A percentile compares a stretch with the other conserved stretches of the same genome.
Conservation (phyloP, 352 stramenopile species). For the Globisporangium cystogenes region DNA sequence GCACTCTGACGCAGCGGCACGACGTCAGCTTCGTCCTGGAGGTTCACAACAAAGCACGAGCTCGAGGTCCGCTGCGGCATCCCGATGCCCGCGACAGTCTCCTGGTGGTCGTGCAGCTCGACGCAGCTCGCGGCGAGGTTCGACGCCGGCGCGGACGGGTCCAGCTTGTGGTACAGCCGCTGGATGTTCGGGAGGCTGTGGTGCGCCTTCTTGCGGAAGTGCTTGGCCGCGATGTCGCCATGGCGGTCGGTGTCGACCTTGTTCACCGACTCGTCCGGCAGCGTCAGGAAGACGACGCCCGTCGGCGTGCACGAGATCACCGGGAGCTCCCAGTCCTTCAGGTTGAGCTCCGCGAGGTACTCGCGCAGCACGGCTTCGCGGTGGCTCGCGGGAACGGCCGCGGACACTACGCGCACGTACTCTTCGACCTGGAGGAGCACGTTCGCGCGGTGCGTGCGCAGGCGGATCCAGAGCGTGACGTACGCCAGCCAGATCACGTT, state of each 20-base stretch:
- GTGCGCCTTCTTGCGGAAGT: slow-evolving; percentile 6
- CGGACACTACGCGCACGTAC: slow-evolving; percentile 15
- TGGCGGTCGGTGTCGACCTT: neutral
- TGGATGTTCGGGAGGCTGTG: slow-evolving; percentile 3
- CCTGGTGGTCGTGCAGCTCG: slow-evolving; percentile 4
- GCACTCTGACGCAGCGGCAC: slow-evolving; percentile 1
- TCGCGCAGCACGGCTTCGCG: slow-evolving; percentile 13
- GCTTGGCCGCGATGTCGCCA: slow-evolving; percentile 3
- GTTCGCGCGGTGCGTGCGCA: slow-evolving; percentile 9
- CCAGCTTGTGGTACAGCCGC: slow-evolving; percentile 7
- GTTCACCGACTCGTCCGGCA: slow-evolving; percentile 3
- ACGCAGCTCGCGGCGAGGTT: slow-evolving; percentile 1
- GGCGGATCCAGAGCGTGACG: slow-evolving; percentile 15
- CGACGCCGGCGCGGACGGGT: neutral
- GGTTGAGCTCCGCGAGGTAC: slow-evolving; percentile 11
- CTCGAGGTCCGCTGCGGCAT: slow-evolving; percentile 3
- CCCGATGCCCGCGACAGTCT: too few relatives aligned
- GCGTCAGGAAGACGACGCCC: too few relatives aligned
- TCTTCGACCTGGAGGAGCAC: slow-evolving; percentile 16
- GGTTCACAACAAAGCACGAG: slow-evolving; percentile 3
- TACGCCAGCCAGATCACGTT: slow-evolving; percentile 19
- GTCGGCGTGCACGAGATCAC: too few relatives aligned
- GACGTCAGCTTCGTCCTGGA: slow-evolving; percentile 6
- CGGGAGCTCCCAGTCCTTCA: slow-evolving; percentile 13
- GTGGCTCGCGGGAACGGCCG: slow-evolving; percentile 10